Base-by-base conservation (phyloP, 495 filamentous ascomycete species). In the Lentithecium fluviatile region DNA sequence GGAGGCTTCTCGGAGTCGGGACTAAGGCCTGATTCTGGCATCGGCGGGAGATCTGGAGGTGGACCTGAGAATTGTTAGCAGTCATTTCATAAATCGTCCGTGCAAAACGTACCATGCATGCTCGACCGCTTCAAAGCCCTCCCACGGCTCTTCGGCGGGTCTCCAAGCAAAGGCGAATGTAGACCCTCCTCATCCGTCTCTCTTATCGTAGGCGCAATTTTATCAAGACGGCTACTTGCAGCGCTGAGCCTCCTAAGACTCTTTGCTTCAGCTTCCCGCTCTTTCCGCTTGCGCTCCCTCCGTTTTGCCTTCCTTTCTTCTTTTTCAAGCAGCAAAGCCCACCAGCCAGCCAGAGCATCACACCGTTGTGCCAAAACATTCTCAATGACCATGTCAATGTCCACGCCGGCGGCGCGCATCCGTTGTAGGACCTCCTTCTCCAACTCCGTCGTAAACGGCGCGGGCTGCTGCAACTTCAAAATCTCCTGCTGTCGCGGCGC, bases 391-490 rank as follows among this genome's bases (percentile, higher is more conserved):
- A 88, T 80, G 67, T 98, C 94, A 56, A 95, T 92, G 71, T 97
- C 89, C 32, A 97, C 90, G 0, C 94, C 94, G 2, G 94, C 95
- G 62, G 90, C 90, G 56, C 89, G 88, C 94, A 98, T 97, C 46
- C 94, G 84, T 63, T 96, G 85, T 29, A 98, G 71, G 0, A 90
- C 94, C 25, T 92, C 89, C 69, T 95, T 95, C 72, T 98, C 95
- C 4, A 98, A 71, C 1, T 86, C 78, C 0, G 92, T 97, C 3
- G 89, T 85, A 68, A 98, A 98, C 0, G 92, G 88, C 10, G 89
- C 80, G 0, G 90, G 89, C 24, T 87, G 88, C 58, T 91, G 85
- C 26, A 93, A 70, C 68, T 93, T 93, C 17, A 98, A 76, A 42
- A 97, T 96, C 10, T 87, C 90, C 63, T 95, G 87, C 73, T 98